Base-by-base conservation (phyloP, 192 early-diverging fungal species). In the Glomus cerebriforme region DNA sequence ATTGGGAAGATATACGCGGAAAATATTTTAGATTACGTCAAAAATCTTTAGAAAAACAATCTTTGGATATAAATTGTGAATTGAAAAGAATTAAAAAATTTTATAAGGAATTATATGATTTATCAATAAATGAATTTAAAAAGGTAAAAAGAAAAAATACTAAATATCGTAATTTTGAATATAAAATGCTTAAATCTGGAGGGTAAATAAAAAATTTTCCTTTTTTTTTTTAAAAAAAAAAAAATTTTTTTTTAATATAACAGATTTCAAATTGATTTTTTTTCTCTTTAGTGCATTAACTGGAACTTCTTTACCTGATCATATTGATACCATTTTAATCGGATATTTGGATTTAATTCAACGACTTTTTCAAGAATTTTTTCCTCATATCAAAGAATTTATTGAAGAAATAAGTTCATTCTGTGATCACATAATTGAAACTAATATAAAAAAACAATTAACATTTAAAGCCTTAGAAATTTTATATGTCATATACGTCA, bases 301-400 rank as follows among this genome's bases (percentile, higher is more conserved):
- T n/a, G 19, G n/a, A n/a, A n/a, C n/a, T n/a, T 68, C 22, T 35
- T 68, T 68, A 68, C 66, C 66, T 9, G 66, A 68, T 34, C 31
- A 68, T 68, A 9, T 68, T 19, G 66, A 68, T 26, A 68, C 66
- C 1, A 19, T 68, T 19, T 68, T 68, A 24, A 37, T 68, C 15
- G 66, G 66, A 7, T 68, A 68, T 68, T n/a, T 68, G n/a, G 19
- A 22, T 10, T 68, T 68, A 37, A 68, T 68, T 17, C 22, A 35
- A 68, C 15, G 34, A 4, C 3, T 68, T 13, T 1, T 68, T 3
- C 19, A 8, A 37, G 66, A 68, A 37, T 54, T 22, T 22, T 68
- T 68, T 68, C 66, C 22, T 35, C 17, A 68, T 7, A 35, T n/a
- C 2, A 35, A 17, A 9, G 7, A 10, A 9, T 0, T 39, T 68